Conservation (phyloP, 208 protist species). For the Endotrypanum monterogeii region DNA sequence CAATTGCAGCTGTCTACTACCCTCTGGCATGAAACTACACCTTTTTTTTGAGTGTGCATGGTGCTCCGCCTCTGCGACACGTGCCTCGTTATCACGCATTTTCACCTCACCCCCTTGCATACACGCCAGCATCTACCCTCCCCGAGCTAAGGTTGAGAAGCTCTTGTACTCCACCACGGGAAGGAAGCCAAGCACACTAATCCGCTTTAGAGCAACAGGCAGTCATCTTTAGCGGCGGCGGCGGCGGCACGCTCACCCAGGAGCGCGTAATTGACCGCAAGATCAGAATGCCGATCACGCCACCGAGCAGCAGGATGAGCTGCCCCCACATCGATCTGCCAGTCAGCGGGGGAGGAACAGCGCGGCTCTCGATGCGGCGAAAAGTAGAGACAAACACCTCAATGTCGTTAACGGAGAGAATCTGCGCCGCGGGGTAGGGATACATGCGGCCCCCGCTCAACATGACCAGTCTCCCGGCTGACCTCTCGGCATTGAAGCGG, state of each 20-base stretch:
- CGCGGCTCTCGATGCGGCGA: slow-evolving; percentile 27
- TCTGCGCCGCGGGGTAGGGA: slow-evolving; percentile 16
- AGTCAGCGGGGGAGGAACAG: slow-evolving; percentile 17
- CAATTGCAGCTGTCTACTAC: no score
- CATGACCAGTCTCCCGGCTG: slow-evolving; percentile 13
- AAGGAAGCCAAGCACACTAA: neutral
- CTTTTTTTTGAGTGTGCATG: no score
- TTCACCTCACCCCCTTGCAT: neutral
- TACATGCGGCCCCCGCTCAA: slow-evolving; percentile 22
- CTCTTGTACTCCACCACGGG: neutral
- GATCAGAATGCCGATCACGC: slow-evolving; percentile 22
- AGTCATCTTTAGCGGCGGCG: slow-evolving; percentile 5
- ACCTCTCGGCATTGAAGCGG: slow-evolving; percentile 16
- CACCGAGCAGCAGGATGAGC: slow-evolving; percentile 18
- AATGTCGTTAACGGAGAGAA: slow-evolving; percentile 22
- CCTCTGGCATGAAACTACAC: no score
- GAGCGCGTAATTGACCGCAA: slow-evolving; percentile 20
- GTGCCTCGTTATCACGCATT: no score
- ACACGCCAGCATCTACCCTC: neutral
- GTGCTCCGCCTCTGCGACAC: no score
- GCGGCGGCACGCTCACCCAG: slow-evolving; percentile 18
- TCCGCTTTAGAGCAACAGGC: neutral
- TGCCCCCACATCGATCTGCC: slow-evolving; percentile 13
- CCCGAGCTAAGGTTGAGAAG: neutral
- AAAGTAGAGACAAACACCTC: slow-evolving; percentile 30